A percentile compares a stretch with the other conserved stretches of the same genome.
These are phyloP conservation scores for Maudiozyma humilis DNA, from an alignment of 1,139 yeast genomes.

Conservation along the genomic window DNA sequence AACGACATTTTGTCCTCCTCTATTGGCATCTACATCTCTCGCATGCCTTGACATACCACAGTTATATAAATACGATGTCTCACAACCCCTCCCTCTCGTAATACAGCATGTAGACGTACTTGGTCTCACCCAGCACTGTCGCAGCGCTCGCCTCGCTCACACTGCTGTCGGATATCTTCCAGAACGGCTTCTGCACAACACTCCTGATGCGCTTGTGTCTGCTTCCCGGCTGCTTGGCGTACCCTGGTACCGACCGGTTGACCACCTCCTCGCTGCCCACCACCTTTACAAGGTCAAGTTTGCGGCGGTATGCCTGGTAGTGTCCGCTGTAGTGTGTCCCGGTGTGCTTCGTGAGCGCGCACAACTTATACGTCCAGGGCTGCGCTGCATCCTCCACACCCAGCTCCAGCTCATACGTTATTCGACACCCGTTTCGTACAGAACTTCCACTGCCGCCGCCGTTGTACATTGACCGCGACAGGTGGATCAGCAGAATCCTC, in stretches of 20 bases:
- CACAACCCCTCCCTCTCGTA: slow-evolving; percentile 46
- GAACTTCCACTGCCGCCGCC: slow-evolving; percentile 45
- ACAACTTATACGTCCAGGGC: no score
- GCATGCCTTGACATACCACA: neutral
- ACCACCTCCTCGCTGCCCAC: no score
- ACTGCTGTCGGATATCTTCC: slow-evolving; percentile 78
- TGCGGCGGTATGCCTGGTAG: slow-evolving; percentile 69
- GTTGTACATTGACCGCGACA: slow-evolving; percentile 66
- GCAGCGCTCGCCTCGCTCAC: slow-evolving; percentile 54
- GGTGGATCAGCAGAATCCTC: slow-evolving; percentile 60
- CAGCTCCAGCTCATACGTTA: slow-evolving; percentile 53
- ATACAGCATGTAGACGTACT: slow-evolving; percentile 75
- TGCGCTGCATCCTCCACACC: slow-evolving; percentile 35
- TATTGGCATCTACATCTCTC: neutral
- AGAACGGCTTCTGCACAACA: slow-evolving; percentile 55
- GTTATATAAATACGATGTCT: no score
- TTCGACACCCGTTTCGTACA: slow-evolving; percentile 69
- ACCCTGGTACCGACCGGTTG: no score
- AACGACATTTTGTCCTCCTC: no score
- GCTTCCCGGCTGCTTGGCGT: slow-evolving; percentile 7
- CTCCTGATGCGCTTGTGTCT: slow-evolving; percentile 41
- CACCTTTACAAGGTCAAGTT: slow-evolving; percentile 55
- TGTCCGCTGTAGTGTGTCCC: slow-evolving; percentile 91
- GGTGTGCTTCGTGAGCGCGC: slow-evolving; percentile 71
- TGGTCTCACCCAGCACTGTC: slow-evolving; percentile 58